A percentile compares a stretch with the other conserved stretches of the same genome.
These are phyloP conservation scores for Fusarium sp. DNA, from an alignment of 2,329 filamentous ascomycete genomes.

Conservation along the genomic window DNA sequence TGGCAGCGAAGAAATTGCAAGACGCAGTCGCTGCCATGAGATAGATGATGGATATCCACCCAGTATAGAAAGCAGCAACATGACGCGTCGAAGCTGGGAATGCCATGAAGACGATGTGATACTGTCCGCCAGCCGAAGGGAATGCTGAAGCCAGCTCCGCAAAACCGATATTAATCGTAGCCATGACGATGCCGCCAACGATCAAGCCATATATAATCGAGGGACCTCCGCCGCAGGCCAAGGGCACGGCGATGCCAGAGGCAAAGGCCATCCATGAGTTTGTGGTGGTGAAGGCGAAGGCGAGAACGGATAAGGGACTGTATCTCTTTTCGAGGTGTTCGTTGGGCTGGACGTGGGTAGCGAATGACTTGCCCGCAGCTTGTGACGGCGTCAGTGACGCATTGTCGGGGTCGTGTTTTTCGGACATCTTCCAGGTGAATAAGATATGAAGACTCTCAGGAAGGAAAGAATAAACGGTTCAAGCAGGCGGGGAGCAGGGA, in stretches of 20 bases:
- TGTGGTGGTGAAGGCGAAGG: constrained; percentile 45
- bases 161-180: constrained; percentile 43
- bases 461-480: neutral
- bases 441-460: neutral
- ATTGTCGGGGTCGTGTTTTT: constrained; percentile 28
- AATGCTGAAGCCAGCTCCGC: constrained; percentile 45
- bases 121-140: constrained; percentile 45
- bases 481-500: neutral
- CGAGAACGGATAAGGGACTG: constrained; percentile 44
- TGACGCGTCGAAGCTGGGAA: constrained; percentile 42
- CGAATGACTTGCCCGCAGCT: constrained; percentile 26
- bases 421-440: constrained; percentile 3
- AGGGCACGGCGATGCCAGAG: constrained; percentile 41
- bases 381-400: constrained; percentile 36
- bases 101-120: constrained; percentile 46
- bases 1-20: constrained; percentile 45
- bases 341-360: neutral
- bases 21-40: constrained; percentile 44
- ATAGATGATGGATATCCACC: constrained; percentile 44
- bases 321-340: constrained; percentile 43
- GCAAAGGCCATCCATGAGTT: constrained; percentile 47
- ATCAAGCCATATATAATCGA: constrained; percentile 45
- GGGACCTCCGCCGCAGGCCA: constrained; percentile 44
- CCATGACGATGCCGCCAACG: constrained; percentile 39
- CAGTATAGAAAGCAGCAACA: constrained; percentile 43